Conservation (phyloP, 768 basidiomycete genomes). For the Dioszegia hungarica region DNA sequence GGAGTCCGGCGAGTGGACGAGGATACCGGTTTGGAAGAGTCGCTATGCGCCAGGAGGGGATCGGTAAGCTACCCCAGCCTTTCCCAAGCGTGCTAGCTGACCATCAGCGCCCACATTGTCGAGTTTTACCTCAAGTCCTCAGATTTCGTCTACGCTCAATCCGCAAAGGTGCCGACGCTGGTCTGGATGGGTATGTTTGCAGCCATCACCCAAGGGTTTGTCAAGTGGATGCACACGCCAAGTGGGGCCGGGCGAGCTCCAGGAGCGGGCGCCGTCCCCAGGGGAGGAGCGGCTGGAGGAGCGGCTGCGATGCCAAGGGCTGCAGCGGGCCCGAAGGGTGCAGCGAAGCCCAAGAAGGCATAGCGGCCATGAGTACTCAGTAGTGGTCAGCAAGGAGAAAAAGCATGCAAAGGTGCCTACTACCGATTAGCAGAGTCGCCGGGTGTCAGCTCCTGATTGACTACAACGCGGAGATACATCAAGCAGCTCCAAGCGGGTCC, state of each 20-base stretch:
- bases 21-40: conserved; percentile 65
- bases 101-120: background rate
- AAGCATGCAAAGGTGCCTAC: too few relatives aligned
- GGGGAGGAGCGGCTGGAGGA: too few relatives aligned
- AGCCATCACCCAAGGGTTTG: background rate
- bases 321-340: too few relatives aligned
- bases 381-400: too few relatives aligned
- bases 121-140: background rate
- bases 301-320: too few relatives aligned
- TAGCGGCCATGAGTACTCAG: too few relatives aligned
- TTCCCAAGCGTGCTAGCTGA: too few relatives aligned
- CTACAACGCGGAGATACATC: background rate
- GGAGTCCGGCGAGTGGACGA: conserved; percentile 60
- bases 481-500: conserved; percentile 42
- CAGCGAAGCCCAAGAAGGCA: too few relatives aligned
- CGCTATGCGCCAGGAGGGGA: conserved; percentile 68
- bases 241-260: too few relatives aligned
- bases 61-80: background rate
- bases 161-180: background rate
- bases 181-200: conserved; percentile 5
- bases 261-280: too few relatives aligned
- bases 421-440: too few relatives aligned
- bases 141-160: background rate
- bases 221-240: conserved; percentile 3
- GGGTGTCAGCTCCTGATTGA: background rate